These are phyloP conservation scores for Penicillium canescens DNA, from an alignment of 495 filamentous ascomycete genomes.

Conservation along the genomic window DNA sequence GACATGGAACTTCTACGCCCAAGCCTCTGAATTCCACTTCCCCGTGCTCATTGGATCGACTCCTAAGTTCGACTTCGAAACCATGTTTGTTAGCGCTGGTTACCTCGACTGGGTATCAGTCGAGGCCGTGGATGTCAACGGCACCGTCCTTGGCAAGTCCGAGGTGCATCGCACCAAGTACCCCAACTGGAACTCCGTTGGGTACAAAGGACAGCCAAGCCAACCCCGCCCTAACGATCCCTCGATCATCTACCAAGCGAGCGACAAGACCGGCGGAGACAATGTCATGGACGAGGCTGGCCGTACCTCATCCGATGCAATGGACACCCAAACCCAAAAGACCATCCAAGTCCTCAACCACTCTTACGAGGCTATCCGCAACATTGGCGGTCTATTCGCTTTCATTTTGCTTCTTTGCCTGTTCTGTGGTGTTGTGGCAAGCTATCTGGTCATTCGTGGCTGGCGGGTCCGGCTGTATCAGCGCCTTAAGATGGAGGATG, in stretches of 20 bases:
- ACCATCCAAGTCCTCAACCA: constrained; percentile 18
- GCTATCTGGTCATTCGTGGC: constrained; percentile 26
- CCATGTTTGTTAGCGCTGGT: constrained; percentile 31
- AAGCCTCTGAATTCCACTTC: constrained; percentile 22
- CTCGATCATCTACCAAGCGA: constrained; percentile 2
- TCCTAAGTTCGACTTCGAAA: constrained; percentile 30
- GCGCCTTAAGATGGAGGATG: constrained; percentile 12
- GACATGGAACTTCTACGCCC: constrained; percentile 38
- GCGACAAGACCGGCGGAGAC: neutral
- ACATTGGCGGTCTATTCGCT: constrained; percentile 22
- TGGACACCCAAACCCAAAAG: constrained; percentile 20
- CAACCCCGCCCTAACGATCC: constrained; percentile 21
- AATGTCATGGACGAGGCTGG: neutral
- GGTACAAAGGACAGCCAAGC: constrained; percentile 12
- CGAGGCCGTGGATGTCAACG: constrained; percentile 40
- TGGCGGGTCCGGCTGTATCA: constrained; percentile 32
- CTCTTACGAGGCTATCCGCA: constrained; percentile 21
- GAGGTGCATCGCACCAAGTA: constrained; percentile 18
- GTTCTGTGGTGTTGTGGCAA: constrained; percentile 20
- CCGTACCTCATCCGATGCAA: constrained; percentile 5
- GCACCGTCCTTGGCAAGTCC: constrained; percentile 19
- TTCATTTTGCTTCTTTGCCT: constrained; percentile 23
- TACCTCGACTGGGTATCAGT: constrained; percentile 46
- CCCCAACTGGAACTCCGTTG: constrained; percentile 20
- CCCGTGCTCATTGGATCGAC: constrained; percentile 26